phyloP scores from a whole-genome alignment of 2,329 filamentous ascomycete species.

The Rhinocladiella mackenziei region DNA sequence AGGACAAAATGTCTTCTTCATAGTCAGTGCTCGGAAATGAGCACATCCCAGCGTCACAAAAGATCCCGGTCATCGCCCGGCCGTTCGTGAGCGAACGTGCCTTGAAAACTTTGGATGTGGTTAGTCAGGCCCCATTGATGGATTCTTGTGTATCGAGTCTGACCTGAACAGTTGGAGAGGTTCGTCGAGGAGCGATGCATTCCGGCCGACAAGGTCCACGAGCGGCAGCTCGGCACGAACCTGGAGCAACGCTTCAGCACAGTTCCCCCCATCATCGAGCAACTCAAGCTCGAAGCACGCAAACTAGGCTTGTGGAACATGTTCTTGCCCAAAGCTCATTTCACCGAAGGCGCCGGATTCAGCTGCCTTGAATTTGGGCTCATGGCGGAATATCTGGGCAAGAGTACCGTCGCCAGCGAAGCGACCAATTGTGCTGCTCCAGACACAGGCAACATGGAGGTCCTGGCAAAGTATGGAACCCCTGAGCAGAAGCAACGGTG shows the following conservation, averaged over 20 bases:
- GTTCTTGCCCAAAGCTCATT: slow-evolving; percentile 93
- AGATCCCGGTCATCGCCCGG: no score
- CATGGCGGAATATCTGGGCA: slow-evolving; percentile 94
- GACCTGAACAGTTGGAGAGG: slow-evolving; percentile 87
- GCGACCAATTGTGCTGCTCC: slow-evolving; percentile 87
- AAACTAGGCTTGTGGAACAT: slow-evolving; percentile 94
- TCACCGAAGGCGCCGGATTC: slow-evolving; percentile 81
- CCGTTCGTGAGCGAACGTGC: no score
- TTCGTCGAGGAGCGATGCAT: slow-evolving; percentile 97
- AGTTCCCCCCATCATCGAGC: slow-evolving; percentile 78
- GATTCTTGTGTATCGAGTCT: no score
- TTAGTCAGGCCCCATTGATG: no score
- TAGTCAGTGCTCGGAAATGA: no score
- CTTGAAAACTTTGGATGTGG: no score
- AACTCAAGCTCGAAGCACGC: slow-evolving; percentile 78
- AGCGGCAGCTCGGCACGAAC: slow-evolving; percentile 71
- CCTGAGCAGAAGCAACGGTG: slow-evolving; percentile 70
- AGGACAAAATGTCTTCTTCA: no score
- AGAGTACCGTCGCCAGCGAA: slow-evolving; percentile 76
- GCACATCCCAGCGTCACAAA: no score
- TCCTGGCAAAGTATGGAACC: slow-evolving; percentile 81
- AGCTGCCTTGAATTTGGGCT: slow-evolving; percentile 94
- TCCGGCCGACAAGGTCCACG: slow-evolving; percentile 74
- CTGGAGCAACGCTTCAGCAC: slow-evolving; percentile 64
- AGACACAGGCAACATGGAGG: slow-evolving; percentile 95